Base-by-base conservation (phyloP, 2,329 filamentous ascomycete species). In the Aspergillus viridinutans region DNA sequence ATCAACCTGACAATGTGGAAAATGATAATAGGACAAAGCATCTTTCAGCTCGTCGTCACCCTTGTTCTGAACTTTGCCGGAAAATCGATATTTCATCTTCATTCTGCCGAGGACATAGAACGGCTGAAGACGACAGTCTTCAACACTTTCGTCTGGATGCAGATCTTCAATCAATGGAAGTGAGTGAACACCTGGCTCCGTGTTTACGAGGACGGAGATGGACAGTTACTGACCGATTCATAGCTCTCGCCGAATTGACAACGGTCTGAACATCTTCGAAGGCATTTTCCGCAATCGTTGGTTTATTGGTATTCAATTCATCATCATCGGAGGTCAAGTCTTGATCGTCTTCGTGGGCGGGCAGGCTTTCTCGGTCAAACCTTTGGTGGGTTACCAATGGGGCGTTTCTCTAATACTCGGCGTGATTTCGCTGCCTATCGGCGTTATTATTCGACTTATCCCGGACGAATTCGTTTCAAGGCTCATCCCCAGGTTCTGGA, bases 261-360 rank as follows among this genome's bases (percentile, higher is more conserved):
- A 77, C 57, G 66, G 70, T 25, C 62, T 78, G 56, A 78, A 78
- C 55, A 76, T 78, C 47, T 71, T 78, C 55, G 76, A 78, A 55
- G 76, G 76, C 14, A 64, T 78, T 25, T 65, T 68, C 48, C 68
- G 67, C 51, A 79, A 79, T 55, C 68, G 62, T n/a, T 79, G 76
- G 73, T 79, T 78, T 62, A 79, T 89, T 35, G 79, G 77, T 3
- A 89, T 90, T 42, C 83, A 88, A 65, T 67, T 80, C 25, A 79
- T 89, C 65, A 90, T 89, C 65, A 76, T 89, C 47, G 85, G 81
- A 12, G 88, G 87, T 8, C 88, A 90, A 67, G 79, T 87, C n/a
- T 70, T 89, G 71, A 90, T 90, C 66, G 80, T 90, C 57, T 88
- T 88, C 64, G 81, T 89, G 57, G 88, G 88, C 61, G 86, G 87